phyloP scores from a whole-genome alignment of 1,284 basidiomycete species.

The Ustilago lituana region DNA sequence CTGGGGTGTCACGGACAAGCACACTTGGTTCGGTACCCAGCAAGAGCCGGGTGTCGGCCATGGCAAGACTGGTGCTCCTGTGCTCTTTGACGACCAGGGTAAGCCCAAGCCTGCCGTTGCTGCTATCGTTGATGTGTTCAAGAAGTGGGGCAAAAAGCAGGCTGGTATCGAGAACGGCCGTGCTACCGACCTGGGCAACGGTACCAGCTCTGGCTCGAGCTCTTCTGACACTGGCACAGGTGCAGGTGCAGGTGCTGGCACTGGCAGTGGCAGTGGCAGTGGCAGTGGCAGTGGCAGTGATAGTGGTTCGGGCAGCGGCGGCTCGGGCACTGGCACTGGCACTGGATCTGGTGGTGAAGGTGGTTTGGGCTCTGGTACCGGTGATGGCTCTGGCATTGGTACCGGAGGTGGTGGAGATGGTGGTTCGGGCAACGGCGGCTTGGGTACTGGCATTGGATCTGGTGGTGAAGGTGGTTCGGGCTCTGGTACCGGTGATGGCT shows the following conservation, averaged over 20 bases:
- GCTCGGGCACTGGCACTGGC: background rate
- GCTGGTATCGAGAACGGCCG: conserved; percentile 35
- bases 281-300: conserved; percentile 2
- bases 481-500: too few species aligned
- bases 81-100: conserved; percentile 36
- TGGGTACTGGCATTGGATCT: background rate
- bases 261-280: conserved; percentile 1
- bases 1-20: conserved; percentile 26
- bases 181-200: conserved; percentile 11
- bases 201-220: too few species aligned
- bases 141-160: conserved; percentile 45
- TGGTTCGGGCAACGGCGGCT: conserved; percentile 6
- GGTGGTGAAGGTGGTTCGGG: background rate
- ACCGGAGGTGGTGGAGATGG: background rate
- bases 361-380: background rate
- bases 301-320: conserved; percentile 1
- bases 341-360: background rate
- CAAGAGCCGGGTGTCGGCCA: conserved; percentile 9
- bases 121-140: conserved; percentile 46
- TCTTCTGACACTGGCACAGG: background rate
- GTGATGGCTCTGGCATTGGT: background rate
- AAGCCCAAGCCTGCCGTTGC: conserved; percentile 41
- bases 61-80: conserved; percentile 28
- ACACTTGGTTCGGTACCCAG: conserved; percentile 41
- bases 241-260: conserved; percentile 6